These are phyloP conservation scores for Ophiostoma australiae DNA, from an alignment of 2,329 filamentous ascomycete genomes.

Conservation along the genomic window DNA sequence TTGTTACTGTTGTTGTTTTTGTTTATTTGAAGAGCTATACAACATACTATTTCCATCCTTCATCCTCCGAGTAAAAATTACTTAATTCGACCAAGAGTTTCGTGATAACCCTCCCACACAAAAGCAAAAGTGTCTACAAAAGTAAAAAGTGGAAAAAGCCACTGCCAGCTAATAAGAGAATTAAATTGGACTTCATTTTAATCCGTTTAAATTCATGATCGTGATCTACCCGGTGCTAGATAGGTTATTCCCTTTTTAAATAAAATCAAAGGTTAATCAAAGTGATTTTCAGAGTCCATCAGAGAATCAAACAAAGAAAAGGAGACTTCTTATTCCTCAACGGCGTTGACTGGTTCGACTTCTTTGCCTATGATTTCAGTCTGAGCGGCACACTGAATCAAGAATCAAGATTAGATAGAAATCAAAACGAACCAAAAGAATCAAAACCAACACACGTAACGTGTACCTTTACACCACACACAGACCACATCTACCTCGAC, in stretches of 20 bases:
- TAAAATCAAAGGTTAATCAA: neutral
- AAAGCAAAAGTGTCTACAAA: neutral
- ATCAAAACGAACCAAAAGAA: neutral
- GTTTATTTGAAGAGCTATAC: neutral
- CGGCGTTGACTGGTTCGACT: neutral
- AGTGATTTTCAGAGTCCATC: neutral
- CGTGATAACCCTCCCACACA: neutral
- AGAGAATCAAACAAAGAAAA: neutral
- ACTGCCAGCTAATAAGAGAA: neutral
- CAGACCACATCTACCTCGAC: neutral
- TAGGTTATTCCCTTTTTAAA: neutral
- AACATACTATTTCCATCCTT: no score
- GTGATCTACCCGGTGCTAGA: neutral
- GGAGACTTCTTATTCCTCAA: neutral
- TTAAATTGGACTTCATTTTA: neutral
- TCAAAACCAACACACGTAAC: neutral
- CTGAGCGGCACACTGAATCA: neutral
- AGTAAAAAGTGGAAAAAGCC: neutral
- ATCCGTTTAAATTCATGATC: constrained; percentile 2
- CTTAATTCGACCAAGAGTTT: neutral
- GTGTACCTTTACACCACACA: neutral
- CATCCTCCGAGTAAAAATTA: no score
- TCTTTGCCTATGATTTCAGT: neutral
- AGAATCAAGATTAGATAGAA: neutral
- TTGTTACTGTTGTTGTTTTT: neutral